Base-by-base conservation (phyloP, 1,284 basidiomycete genomes). In the Uromyces viciae-fabae region DNA sequence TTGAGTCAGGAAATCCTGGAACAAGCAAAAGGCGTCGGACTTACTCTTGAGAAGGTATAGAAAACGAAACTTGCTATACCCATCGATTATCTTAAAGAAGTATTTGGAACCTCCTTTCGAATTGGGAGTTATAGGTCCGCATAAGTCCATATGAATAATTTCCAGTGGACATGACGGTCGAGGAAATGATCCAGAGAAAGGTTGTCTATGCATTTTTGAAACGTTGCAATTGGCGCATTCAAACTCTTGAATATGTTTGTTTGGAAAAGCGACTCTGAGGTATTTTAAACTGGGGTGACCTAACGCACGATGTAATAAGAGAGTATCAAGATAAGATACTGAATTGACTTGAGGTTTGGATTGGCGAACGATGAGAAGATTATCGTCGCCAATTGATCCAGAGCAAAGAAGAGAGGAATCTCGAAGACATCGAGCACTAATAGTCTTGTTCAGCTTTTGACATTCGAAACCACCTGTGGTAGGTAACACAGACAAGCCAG, bases 111-210 rank as follows among this genome's bases (percentile, higher is more conserved):
- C 73, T 15, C 56, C 52, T 15, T 22, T 9, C 3, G 36, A 75
- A 22, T 22, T 56, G 36, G 73, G 73, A 2, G 31, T 60, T 33
- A 75, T 77, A 15, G 60, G 60, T 7, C 75, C 62, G 40, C 75
- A 69, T 14, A 78, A 33, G 49, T 78, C 76, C 64, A 69, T 79
- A 40, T 79, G 76, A 17, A 71, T n/a, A 7, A 52, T 49, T 14
- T 58, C 66, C 17, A 79, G 28, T 4, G 54, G 38, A 4, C 31
- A 15, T 43, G 22, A 14, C 28, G 68, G 54, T 0, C 11, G 56
- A 14, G 77, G 52, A 49, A 79, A 60, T 17, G 7, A 5, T 3
- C 68, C 52, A 14, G 19, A 2, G 31, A 79, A 79, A 0, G 66
- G 54, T 54, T 58, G 52, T 15, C 25, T 17, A 42, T 71, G 66